Base-by-base conservation (phyloP, 176 grass and related monocot species). In the Aegilops sharonensis region DNA sequence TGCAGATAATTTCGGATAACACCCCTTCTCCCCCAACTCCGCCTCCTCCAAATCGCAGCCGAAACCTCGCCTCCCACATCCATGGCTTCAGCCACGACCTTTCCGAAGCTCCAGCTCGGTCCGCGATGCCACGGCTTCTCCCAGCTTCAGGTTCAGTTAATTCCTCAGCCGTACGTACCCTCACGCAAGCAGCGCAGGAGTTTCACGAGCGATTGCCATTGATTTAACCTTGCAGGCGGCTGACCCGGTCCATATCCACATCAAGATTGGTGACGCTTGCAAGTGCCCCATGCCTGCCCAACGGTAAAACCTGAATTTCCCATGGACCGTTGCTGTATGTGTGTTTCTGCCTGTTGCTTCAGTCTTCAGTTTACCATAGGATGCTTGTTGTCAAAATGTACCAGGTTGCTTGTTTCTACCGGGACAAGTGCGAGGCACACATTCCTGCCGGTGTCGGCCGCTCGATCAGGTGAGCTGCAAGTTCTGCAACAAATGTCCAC, bases 51-150 rank as follows among this genome's bases (percentile, higher is more conserved):
- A 64, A 79, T 67, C 27, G 47, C 47, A 25, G 66, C 77, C 42
- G 50, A 37, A 85, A 68, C 2, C 17, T 7, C 75, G 30, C 24
- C 5, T 27, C 12, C 11, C 8, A 45, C 77, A 23, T 71, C 86
- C 86, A 91, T 91, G 90, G 86, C 90, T 37, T 88, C 86, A 62
- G 78, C 82, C 18, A 52, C 64, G 13, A 77, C 25, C 52, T 68
- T 91, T 45, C 70, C 86, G 42, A 81, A 72, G 85, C 71, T 88
- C 30, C 77, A 17, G 48, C 36, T 77, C 20, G 60, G 62, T 21
- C 77, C 63, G 25, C 52, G 64, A 57, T 85, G 64, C 78, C 52
- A 64, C 48, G 80, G 11, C 62, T 25, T 25, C 70, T 88, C 68
- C 30, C 77, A 81, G 69, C 5, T 13, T 35, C 73, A 85, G 47